These are phyloP conservation scores for Coprinellus micaceus DNA, from an alignment of 768 basidiomycete species.

Conservation along the genomic window DNA sequence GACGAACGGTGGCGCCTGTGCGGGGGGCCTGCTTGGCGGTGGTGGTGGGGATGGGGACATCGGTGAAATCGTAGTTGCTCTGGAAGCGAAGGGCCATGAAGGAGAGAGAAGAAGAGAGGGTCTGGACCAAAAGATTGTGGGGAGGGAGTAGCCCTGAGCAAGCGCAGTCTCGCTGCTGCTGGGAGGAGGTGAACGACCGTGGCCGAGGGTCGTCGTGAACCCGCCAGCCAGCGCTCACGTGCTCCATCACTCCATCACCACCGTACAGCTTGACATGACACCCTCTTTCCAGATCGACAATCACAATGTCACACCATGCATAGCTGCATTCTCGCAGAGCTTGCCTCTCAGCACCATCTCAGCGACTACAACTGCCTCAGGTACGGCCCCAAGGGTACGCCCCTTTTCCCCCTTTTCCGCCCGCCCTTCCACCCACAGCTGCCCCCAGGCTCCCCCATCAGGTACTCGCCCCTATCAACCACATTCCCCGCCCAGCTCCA, in stretches of 20 bases:
- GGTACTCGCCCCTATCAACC: constrained; percentile 62
- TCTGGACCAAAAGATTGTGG: constrained; percentile 17
- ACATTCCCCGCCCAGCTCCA: constrained; percentile 56
- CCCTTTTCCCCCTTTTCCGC: constrained; percentile 7
- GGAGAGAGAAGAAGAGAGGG: constrained; percentile 24
- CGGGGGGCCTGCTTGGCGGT: constrained; percentile 55
- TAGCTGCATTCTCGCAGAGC: constrained; percentile 33
- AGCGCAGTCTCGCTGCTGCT: constrained; percentile 23
- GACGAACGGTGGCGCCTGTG: constrained; percentile 61
- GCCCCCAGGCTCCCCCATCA: constrained; percentile 47
- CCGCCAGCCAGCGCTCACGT: constrained; percentile 1
- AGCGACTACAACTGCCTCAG: constrained; percentile 71
- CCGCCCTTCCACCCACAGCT: background rate
- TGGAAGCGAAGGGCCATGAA: constrained; percentile 56
- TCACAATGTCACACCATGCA: background rate
- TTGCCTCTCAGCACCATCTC: constrained; percentile 73
- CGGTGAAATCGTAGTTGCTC: constrained; percentile 48
- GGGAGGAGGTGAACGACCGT: background rate
- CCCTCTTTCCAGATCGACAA: background rate
- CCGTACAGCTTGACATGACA: too few relatives aligned
- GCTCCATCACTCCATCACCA: background rate
- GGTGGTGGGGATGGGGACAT: constrained; percentile 68
- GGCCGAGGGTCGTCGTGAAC: background rate
- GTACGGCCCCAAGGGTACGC: constrained; percentile 46
- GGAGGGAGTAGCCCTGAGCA: constrained; percentile 16